Conservation (phyloP, 2,329 filamentous ascomycete genomes). For the Hypoxylon sp. region DNA sequence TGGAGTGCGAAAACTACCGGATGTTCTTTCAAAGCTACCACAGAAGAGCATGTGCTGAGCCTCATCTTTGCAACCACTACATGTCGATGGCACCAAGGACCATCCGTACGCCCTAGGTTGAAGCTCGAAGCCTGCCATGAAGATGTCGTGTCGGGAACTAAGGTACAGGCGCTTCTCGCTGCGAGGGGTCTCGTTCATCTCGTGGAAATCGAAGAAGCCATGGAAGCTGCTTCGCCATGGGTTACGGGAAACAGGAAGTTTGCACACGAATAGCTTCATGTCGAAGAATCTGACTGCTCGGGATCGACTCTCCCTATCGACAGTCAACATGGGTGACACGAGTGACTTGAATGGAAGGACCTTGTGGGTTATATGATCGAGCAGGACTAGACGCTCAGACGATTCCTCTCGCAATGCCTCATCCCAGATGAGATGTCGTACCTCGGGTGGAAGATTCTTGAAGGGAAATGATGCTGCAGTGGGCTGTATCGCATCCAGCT, state of each 20-base stretch:
- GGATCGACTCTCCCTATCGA: constrained; percentile 5
- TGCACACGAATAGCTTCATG: background rate
- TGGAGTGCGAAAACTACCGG: background rate
- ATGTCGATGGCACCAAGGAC: background rate
- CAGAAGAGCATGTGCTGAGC: too few species aligned
- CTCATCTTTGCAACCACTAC: too few species aligned
- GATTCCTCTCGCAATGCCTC: constrained; percentile 6
- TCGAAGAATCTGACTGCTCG: constrained; percentile 7
- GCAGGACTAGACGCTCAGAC: constrained; percentile 9
- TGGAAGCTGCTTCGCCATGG: background rate
- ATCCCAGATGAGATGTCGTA: constrained; percentile 18
- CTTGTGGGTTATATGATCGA: background rate
- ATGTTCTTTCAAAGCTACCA: background rate
- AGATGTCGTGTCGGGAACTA: background rate
- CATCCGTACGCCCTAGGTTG: background rate
- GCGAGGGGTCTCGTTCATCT: background rate
- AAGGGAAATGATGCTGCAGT: constrained; percentile 1
- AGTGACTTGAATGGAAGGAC: constrained; percentile 20
- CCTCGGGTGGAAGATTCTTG: background rate
- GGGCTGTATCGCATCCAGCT: background rate
- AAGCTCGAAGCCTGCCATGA: background rate
- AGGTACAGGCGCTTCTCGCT: background rate
- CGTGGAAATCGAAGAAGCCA: background rate
- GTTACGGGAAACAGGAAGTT: background rate
- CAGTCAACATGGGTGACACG: constrained; percentile 6